A percentile compares a stretch with the other conserved stretches of the same genome.
Conservation (phyloP, 2,329 filamentous ascomycete genomes). For the Botrytis byssoidea region DNA sequence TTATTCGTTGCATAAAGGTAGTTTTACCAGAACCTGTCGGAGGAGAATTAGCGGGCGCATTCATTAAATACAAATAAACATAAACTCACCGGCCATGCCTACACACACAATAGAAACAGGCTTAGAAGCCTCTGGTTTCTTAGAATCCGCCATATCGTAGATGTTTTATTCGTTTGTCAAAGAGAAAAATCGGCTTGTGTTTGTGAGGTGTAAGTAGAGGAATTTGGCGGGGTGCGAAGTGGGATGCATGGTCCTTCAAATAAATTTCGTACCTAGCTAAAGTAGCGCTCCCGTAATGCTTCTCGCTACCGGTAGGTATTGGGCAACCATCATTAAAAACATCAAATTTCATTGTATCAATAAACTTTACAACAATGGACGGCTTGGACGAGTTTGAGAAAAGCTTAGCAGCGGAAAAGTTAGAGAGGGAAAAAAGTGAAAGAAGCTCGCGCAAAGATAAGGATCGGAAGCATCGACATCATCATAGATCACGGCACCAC, state of each 20-base stretch:
- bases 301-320: slow-evolving; percentile 12
- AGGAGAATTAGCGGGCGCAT: slow-evolving; percentile 11
- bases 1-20: slow-evolving; percentile 99
- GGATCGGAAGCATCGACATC: slow-evolving; percentile 41
- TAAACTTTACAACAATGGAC: slow-evolving; percentile 44
- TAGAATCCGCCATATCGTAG: slow-evolving; percentile 43
- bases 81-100: slow-evolving; percentile 78
- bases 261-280: slow-evolving; percentile 24
- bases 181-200: slow-evolving; percentile 6
- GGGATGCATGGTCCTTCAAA: slow-evolving; percentile 25
- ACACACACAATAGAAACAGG: slow-evolving; percentile 88
- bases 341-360: slow-evolving; percentile 14
- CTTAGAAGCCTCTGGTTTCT: slow-evolving; percentile 38
- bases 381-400: slow-evolving; percentile 75
- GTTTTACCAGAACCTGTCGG: slow-evolving; percentile 85
- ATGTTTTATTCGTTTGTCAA: background rate
- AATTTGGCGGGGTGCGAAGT: slow-evolving; percentile 32
- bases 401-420: slow-evolving; percentile 65
- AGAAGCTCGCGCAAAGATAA: slow-evolving; percentile 46
- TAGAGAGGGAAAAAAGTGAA: slow-evolving; percentile 49
- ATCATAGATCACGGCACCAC: slow-evolving; percentile 34
- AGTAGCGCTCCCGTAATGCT: slow-evolving; percentile 11
- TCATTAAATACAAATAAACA: background rate
- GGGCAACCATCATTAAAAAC: slow-evolving; percentile 8
- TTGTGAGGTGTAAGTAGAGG: slow-evolving; percentile 12